phyloP scores from a whole-genome alignment of 2,329 filamentous ascomycete genomes.

The Teratosphaeriaceae sp. region DNA sequence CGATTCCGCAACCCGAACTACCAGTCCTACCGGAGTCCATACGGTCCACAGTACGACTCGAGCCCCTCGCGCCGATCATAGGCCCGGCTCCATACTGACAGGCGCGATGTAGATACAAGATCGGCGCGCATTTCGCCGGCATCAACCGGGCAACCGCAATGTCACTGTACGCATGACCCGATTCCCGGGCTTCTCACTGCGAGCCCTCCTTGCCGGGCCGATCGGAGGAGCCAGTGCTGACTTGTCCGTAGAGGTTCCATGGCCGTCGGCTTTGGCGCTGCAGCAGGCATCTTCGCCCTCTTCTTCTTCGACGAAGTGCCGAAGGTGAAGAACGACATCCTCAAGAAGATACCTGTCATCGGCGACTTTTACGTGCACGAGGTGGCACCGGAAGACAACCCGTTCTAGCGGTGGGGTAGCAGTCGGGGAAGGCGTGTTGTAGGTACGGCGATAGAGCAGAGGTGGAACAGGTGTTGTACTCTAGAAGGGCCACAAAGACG shows the following conservation, averaged over 20 bases:
- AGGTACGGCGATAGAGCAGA: not conserved
- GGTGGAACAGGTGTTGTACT: not conserved
- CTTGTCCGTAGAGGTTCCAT: conserved; percentile 31
- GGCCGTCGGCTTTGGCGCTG: conserved; percentile 50
- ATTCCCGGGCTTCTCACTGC: no score
- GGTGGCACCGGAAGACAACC: conserved; percentile 58
- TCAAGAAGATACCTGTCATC: conserved; percentile 54
- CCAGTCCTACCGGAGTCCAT: conserved; percentile 50
- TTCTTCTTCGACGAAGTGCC: conserved; percentile 61
- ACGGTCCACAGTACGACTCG: conserved; percentile 48
- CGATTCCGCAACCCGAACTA: conserved; percentile 21
- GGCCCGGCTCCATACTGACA: no score
- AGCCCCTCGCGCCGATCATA: no score
- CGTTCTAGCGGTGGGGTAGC: conserved; percentile 34
- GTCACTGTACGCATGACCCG: conserved; percentile 30
- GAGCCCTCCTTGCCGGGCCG: no score
- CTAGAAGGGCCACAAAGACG: no score
- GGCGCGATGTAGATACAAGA: conserved; percentile 43
- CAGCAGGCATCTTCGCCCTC: conserved; percentile 52
- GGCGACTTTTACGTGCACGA: conserved; percentile 51
- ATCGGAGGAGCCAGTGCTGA: no score
- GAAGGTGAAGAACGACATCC: conserved; percentile 55
- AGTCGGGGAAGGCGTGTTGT: not conserved
- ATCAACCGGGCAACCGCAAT: conserved; percentile 36
- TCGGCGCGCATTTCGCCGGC: conserved; percentile 43